phyloP scores from a whole-genome alignment of 2,329 filamentous ascomycete species.

The Chaetomium sp. region DNA sequence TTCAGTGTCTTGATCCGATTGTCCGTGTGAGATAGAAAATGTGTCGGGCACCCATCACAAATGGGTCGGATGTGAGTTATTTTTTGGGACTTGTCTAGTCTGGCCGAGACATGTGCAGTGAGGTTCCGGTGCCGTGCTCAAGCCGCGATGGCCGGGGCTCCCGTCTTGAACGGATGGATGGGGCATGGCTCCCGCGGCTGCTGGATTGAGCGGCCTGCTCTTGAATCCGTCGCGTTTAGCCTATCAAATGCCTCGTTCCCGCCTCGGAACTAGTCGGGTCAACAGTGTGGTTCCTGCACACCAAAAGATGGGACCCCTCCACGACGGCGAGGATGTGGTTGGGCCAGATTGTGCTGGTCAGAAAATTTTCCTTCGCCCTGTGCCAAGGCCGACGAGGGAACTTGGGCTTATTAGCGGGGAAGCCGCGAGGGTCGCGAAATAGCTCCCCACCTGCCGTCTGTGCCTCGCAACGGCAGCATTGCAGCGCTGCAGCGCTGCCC shows the following conservation, averaged over 20 bases:
- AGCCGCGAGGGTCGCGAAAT: no score
- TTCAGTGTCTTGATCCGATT: background rate
- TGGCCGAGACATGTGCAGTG: slow-evolving; percentile 8
- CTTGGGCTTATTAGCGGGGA: no score
- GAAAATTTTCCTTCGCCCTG: slow-evolving; percentile 7
- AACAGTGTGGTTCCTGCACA: slow-evolving; percentile 1
- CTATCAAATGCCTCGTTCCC: slow-evolving; percentile 16
- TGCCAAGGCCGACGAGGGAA: background rate
- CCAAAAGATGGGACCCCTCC: slow-evolving; percentile 14
- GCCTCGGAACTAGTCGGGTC: slow-evolving; percentile 22
- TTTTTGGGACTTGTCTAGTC: slow-evolving; percentile 4
- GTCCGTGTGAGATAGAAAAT: background rate
- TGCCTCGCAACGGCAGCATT: slow-evolving; percentile 1
- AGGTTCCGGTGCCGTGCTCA: background rate
- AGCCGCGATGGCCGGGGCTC: background rate
- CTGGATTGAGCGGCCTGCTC: background rate
- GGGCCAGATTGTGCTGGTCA: slow-evolving; percentile 5
- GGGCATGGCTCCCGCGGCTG: background rate
- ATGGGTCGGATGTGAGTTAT: slow-evolving; percentile 13
- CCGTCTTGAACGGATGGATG: background rate
- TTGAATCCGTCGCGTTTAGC: slow-evolving; percentile 19
- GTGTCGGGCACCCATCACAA: slow-evolving; percentile 1
- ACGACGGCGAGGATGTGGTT: slow-evolving; percentile 10
- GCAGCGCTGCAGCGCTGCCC: background rate
- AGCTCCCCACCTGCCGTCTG: background rate